Evolutionary conservation across 352 stramenopile species (phyloP).

Genomic region (Pythium periplocum): DNA sequence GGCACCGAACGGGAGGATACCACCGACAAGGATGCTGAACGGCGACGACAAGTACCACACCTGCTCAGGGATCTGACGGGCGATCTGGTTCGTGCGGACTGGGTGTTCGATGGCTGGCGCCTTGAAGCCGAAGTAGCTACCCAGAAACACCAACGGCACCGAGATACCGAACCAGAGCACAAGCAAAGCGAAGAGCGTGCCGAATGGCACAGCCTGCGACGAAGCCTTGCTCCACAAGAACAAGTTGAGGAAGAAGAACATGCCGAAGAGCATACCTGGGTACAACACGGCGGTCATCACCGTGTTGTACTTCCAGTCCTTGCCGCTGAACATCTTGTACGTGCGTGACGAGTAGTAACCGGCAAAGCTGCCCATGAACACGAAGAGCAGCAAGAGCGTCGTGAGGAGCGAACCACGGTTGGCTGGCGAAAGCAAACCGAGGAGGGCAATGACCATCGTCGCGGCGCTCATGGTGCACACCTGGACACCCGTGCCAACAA

Average conservation of each 20-base stretch:
- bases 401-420: constrained; percentile 96
- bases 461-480: constrained; percentile 93
- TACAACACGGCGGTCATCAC: constrained; percentile 94
- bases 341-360: constrained; percentile 95
- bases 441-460: constrained; percentile 93
- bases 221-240: constrained; percentile 89
- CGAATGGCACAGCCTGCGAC: constrained; percentile 91
- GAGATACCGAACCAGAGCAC: constrained; percentile 98
- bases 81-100: constrained; percentile 88
- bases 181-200: constrained; percentile 95
- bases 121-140: constrained; percentile 96
- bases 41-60: constrained; percentile 95
- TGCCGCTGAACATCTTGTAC: constrained; percentile 98
- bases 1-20: constrained; percentile 98
- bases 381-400: constrained; percentile 96
- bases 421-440: constrained; percentile 94
- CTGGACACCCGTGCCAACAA: constrained; percentile 95
- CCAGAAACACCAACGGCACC: constrained; percentile 97
- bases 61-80: constrained; percentile 90
- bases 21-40: constrained; percentile 94
- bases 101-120: constrained; percentile 83
- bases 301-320: constrained; percentile 97
- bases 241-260: constrained; percentile 97
- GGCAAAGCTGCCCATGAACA: constrained; percentile 96
- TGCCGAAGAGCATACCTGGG: constrained; percentile 88